Percentiles rank a stretch among this genome's conserved stretches.
phyloP scores from a whole-genome alignment of 2,329 filamentous ascomycete genomes.

The Eurotiales sp. region DNA sequence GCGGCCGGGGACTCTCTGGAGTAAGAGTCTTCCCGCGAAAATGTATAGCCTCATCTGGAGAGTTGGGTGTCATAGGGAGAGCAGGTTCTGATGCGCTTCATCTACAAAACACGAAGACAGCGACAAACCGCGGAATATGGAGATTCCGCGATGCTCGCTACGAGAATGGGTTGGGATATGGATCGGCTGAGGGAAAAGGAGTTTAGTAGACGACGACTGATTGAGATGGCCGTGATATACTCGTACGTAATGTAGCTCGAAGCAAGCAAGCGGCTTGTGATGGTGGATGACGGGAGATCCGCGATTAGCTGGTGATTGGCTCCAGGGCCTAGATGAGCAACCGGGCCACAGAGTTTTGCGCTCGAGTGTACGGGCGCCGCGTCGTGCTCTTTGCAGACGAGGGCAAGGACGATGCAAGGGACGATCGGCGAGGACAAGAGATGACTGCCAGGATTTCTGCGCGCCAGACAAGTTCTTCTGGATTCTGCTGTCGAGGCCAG shows the following conservation, averaged over 20 bases:
- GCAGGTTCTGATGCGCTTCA: slow-evolving; percentile 36
- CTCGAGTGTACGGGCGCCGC: background rate
- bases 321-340: background rate
- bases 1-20: slow-evolving; percentile 67
- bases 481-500: background rate
- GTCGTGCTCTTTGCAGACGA: background rate
- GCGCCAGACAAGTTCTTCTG: background rate
- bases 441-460: background rate
- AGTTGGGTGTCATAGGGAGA: slow-evolving; percentile 54
- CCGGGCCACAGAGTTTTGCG: background rate
- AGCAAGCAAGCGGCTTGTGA: slow-evolving; percentile 1
- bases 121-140: slow-evolving; percentile 14
- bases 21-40: slow-evolving; percentile 63
- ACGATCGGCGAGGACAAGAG: background rate
- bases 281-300: background rate
- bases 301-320: slow-evolving; percentile 7
- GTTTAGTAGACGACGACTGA: background rate
- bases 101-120: slow-evolving; percentile 29
- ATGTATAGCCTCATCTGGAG: slow-evolving; percentile 49
- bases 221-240: slow-evolving; percentile 1
- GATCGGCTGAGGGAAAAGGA: background rate
- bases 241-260: too few relatives aligned
- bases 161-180: background rate
- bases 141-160: slow-evolving; percentile 15
- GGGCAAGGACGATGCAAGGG: background rate